phyloP scores from a whole-genome alignment of 2,329 filamentous ascomycete species.

The Aspergillus caelatus region DNA sequence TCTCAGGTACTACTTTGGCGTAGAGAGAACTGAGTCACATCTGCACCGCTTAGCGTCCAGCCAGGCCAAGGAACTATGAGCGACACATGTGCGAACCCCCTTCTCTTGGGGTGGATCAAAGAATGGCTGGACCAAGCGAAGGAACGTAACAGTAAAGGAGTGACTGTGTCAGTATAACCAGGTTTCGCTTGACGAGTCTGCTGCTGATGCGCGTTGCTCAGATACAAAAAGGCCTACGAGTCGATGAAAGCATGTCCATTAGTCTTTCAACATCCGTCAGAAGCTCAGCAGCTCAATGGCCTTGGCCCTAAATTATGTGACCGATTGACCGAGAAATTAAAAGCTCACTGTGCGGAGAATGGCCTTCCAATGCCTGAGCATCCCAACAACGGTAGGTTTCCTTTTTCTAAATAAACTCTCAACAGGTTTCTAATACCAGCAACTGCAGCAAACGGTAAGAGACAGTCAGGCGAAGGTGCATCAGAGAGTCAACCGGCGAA shows the following conservation, averaged over 20 bases:
- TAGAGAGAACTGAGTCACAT: not conserved
- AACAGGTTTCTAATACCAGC: not conserved
- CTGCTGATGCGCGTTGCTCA: slow-evolving; percentile 31
- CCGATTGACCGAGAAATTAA: slow-evolving; percentile 63
- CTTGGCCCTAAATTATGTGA: slow-evolving; percentile 73
- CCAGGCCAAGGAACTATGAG: slow-evolving; percentile 14
- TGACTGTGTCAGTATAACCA: slow-evolving; percentile 50
- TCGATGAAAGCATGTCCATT: slow-evolving; percentile 76
- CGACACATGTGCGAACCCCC: slow-evolving; percentile 65
- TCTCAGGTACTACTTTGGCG: not conserved
- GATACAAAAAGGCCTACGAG: slow-evolving; percentile 75
- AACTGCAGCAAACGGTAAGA: slow-evolving; percentile 31
- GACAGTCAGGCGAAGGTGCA: slow-evolving; percentile 32
- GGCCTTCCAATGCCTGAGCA: slow-evolving; percentile 68
- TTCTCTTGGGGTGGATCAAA: slow-evolving; percentile 73
- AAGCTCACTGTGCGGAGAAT: slow-evolving; percentile 65
- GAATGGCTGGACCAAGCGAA: slow-evolving; percentile 74
- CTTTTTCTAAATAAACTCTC: not conserved
- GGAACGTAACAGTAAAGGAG: slow-evolving; percentile 70
- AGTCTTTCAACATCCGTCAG: slow-evolving; percentile 69
- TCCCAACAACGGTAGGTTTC: slow-evolving; percentile 45
- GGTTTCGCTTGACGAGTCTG: not conserved
- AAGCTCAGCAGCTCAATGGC: slow-evolving; percentile 72
- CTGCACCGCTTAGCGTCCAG: not conserved
- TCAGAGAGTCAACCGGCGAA: slow-evolving; percentile 51